These are phyloP conservation scores for Schoenoplectus tabernaemontani DNA, from an alignment of 202 grass and related monocot species.

Conservation along the genomic window DNA sequence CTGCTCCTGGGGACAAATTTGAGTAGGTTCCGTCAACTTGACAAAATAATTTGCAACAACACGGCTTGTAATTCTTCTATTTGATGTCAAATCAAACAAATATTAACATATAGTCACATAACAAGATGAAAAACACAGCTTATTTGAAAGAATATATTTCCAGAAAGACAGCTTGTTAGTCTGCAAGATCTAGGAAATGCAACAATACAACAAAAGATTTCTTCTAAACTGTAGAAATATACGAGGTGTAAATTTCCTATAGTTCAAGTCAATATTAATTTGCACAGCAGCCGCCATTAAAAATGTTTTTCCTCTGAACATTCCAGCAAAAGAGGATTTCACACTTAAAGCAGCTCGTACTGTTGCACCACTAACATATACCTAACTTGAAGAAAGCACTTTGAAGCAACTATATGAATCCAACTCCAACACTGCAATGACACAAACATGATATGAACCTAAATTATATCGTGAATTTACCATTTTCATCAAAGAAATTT, in stretches of 20 bases:
- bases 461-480: neutral
- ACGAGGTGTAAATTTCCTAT: constrained; percentile 6
- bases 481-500: neutral
- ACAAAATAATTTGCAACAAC: neutral
- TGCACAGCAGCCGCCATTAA: constrained; percentile 11
- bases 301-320: neutral
- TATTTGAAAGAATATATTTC: neutral
- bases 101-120: neutral
- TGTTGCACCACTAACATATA: neutral
- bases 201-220: constrained; percentile 15
- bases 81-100: neutral
- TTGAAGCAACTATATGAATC: constrained; percentile 3
- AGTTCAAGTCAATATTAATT: neutral
- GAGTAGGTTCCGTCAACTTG: neutral
- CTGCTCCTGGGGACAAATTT: neutral
- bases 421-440: neutral
- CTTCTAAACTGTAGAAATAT: neutral
- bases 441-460: neutral
- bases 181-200: neutral
- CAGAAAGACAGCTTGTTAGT: neutral
- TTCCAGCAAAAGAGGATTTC: neutral
- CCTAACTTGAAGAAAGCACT: neutral
- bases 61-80: neutral
- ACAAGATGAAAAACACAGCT: neutral
- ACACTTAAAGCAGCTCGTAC: neutral